phyloP scores from a whole-genome alignment of 306 rosid species.

The Carpinus viminea region DNA sequence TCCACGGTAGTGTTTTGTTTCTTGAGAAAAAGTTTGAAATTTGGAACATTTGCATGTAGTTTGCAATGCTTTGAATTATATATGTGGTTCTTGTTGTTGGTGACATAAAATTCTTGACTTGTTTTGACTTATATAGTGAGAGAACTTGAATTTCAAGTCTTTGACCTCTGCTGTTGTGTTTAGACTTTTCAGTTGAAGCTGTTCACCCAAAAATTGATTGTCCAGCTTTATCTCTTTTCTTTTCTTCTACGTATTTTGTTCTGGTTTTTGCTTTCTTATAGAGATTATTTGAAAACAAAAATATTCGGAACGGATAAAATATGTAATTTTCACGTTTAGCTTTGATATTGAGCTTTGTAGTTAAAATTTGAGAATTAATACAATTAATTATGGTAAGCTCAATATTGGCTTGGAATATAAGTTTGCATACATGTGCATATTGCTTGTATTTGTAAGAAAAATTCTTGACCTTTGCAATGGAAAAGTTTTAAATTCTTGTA shows the following conservation, averaged over 20 bases:
- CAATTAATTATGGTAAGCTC: neutral
- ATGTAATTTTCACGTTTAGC: neutral
- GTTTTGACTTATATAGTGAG: neutral
- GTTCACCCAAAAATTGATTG: neutral
- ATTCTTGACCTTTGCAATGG: too few species aligned
- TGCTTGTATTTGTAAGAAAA: too few species aligned
- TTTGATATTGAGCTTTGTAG: neutral
- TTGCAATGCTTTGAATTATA: neutral
- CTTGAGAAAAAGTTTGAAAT: neutral
- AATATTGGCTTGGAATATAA: neutral
- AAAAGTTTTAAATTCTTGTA: too few species aligned
- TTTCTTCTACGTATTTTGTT: neutral
- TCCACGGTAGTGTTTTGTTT: neutral
- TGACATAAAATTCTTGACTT: neutral
- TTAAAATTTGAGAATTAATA: neutral
- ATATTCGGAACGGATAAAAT: neutral
- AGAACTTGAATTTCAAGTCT: neutral
- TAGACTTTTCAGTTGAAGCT: neutral
- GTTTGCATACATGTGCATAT: too few species aligned
- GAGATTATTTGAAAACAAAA: neutral
- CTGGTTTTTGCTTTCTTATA: neutral
- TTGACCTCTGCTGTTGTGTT: neutral
- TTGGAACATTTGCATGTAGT: neutral
- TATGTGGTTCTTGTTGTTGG: neutral
- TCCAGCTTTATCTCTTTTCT: neutral